Percentiles rank a stretch among this genome's conserved stretches.
phyloP scores from a whole-genome alignment of 2,329 filamentous ascomycete genomes.

The Gliomastix tumulicola region DNA sequence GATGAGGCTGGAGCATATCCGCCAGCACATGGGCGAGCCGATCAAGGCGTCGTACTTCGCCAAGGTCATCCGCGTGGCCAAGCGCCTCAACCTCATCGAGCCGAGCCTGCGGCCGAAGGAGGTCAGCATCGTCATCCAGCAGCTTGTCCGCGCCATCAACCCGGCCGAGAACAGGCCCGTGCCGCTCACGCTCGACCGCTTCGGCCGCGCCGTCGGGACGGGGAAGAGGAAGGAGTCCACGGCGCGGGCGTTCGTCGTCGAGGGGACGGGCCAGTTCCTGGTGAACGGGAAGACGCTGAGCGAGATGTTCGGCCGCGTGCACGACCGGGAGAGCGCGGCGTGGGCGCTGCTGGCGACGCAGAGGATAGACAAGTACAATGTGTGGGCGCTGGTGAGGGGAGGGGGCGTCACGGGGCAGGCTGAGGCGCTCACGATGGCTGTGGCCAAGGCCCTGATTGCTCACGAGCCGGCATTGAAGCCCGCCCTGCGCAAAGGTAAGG shows the following conservation, averaged over 20 bases:
- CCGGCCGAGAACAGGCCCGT: slow-evolving; percentile 58
- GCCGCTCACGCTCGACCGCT: slow-evolving; percentile 62
- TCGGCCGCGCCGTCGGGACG: slow-evolving; percentile 71
- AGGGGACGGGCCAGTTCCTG: slow-evolving; percentile 83
- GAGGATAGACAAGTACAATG: slow-evolving; percentile 91
- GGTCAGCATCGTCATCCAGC: slow-evolving; percentile 55
- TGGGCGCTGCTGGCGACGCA: slow-evolving; percentile 83
- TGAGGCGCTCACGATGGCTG: slow-evolving; percentile 84
- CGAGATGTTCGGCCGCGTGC: slow-evolving; percentile 76
- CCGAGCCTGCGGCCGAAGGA: slow-evolving; percentile 66
- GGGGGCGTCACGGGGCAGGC: slow-evolving; percentile 94
- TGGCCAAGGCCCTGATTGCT: slow-evolving; percentile 79
- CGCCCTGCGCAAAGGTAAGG: slow-evolving; percentile 78
- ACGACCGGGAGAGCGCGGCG: slow-evolving; percentile 89
- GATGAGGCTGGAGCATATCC: slow-evolving; percentile 73
- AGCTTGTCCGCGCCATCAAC: slow-evolving; percentile 71
- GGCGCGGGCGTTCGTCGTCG: slow-evolving; percentile 81
- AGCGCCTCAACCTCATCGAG: slow-evolving; percentile 79
- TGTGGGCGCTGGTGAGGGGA: slow-evolving; percentile 78
- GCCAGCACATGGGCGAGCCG: slow-evolving; percentile 60
- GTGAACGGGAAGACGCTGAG: slow-evolving; percentile 85
- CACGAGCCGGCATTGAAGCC: slow-evolving; percentile 93
- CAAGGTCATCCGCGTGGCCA: slow-evolving; percentile 67
- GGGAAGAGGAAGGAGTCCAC: slow-evolving; percentile 84
- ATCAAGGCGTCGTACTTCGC: slow-evolving; percentile 74